Base-by-base conservation (phyloP, 2,329 filamentous ascomycete genomes). In the Colletotrichum sp. region DNA sequence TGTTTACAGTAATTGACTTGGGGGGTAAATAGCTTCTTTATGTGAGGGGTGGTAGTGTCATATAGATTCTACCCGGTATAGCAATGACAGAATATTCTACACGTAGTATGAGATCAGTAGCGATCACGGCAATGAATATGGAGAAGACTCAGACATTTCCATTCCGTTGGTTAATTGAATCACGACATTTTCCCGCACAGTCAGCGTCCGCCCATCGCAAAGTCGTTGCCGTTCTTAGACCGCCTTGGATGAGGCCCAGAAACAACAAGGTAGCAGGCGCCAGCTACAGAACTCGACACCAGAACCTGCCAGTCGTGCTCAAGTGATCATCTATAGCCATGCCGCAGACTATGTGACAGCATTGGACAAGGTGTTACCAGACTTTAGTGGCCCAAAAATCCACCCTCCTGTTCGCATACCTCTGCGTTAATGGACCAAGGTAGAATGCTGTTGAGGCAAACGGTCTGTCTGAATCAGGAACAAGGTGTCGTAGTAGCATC, bases 121-220 rank as follows among this genome's bases (percentile, higher is more conserved):
- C n/a, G 0, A 48, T 2, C n/a, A 22, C 22, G 9, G n/a, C n/a
- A 52, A 8, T 8, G 43, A 22, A 13, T 22, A 13, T 22, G 10
- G 10, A 0, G 43, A 52, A 52, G 10, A 13, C 43, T 25, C 6
- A n/a, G 6, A 5, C 43, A 0, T 13, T 10, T 52, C 43, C 8
- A 22, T 13, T 3, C 10, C 43, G n/a, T 13, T 52, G n/a, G 10
- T 22, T 3, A 8, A 52, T 52, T 22, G 0, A 1, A 2, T 52
- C 43, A 2, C n/a, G 3, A 0, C n/a, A 22, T 10, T 22, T 5
- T 10, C 6, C 43, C 43, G 4, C 10, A 22, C 1, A 22, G 6
- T 48, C 43, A 48, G n/a, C 43, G 8, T 22, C n/a, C 0, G 1
- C n/a, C 10, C 43, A 13, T 22, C 43, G 5, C 43, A 22, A 48